Evolutionary conservation across 2,329 filamentous ascomycete species (phyloP).

Genomic region (Epichloe sp.): DNA sequence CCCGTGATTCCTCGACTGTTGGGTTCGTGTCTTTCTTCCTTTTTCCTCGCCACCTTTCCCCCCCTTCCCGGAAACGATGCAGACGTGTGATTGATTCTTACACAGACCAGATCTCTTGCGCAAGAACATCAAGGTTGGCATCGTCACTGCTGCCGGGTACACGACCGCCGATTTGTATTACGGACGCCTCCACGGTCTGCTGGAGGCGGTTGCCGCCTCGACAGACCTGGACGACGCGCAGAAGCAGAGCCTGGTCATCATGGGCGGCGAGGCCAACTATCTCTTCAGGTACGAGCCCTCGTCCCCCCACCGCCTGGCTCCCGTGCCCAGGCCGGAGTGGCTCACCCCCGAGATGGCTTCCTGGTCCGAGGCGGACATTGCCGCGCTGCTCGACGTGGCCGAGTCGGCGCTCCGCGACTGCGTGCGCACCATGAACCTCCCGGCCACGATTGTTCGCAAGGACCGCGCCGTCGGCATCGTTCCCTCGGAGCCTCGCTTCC

Average conservation of each 20-base stretch:
- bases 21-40: slow-evolving; percentile 18
- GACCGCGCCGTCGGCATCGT: slow-evolving; percentile 74
- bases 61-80: background rate
- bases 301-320: slow-evolving; percentile 52
- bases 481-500: slow-evolving; percentile 43
- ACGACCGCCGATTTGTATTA: slow-evolving; percentile 80
- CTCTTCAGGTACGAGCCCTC: slow-evolving; percentile 65
- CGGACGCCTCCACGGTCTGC: slow-evolving; percentile 69
- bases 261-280: slow-evolving; percentile 95
- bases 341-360: slow-evolving; percentile 63
- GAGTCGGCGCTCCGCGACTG: slow-evolving; percentile 76
- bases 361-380: slow-evolving; percentile 68
- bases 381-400: slow-evolving; percentile 72
- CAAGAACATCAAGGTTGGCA: slow-evolving; percentile 73
- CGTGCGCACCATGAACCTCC: slow-evolving; percentile 63
- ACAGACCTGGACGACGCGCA: slow-evolving; percentile 47
- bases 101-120: slow-evolving; percentile 48
- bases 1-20: slow-evolving; percentile 59
- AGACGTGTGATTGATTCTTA: background rate
- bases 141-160: slow-evolving; percentile 94
- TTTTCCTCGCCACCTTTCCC: background rate
- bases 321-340: slow-evolving; percentile 56
- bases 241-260: slow-evolving; percentile 72
- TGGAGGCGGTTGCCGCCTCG: slow-evolving; percentile 59
- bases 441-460: slow-evolving; percentile 73